Percentiles rank a stretch among this genome's conserved stretches.
Evolutionary conservation across 192 early-diverging fungal genomes (phyloP).

Genomic region (Umbelopsis sp.): DNA sequence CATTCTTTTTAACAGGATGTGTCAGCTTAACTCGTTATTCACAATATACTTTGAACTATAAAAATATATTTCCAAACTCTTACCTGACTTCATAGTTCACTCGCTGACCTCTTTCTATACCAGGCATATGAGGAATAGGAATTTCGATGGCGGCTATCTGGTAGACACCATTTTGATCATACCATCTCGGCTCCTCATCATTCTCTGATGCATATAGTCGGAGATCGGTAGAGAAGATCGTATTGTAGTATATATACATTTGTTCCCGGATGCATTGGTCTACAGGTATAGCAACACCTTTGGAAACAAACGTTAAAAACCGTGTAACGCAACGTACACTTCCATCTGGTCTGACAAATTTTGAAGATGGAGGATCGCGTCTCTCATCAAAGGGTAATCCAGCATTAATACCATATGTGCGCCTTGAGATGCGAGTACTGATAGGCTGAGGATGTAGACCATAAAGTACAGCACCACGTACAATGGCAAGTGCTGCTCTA

Average conservation of each 20-base stretch:
- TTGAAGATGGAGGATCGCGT: conserved; percentile 40
- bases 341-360: conserved; percentile 48
- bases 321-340: conserved; percentile 38
- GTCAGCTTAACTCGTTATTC: neutral
- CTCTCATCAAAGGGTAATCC: conserved; percentile 45
- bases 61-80: neutral
- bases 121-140: conserved; percentile 29
- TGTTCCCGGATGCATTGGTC: conserved; percentile 51
- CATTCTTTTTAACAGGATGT: conserved; percentile 41
- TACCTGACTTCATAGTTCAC: conserved; percentile 35
- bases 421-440: conserved; percentile 45
- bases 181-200: conserved; percentile 26
- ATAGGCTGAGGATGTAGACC: conserved; percentile 45
- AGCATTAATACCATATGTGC: conserved; percentile 53
- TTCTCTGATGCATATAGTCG: conserved; percentile 33
- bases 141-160: conserved; percentile 34
- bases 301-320: conserved; percentile 35
- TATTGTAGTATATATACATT: conserved; percentile 41
- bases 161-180: conserved; percentile 23
- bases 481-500: conserved; percentile 49
- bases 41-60: neutral
- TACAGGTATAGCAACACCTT: conserved; percentile 40
- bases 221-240: conserved; percentile 30
- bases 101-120: conserved; percentile 19
- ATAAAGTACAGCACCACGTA: conserved; percentile 55